These are phyloP conservation scores for Comarum palustre DNA, from an alignment of 306 rosid species.

Conservation along the genomic window DNA sequence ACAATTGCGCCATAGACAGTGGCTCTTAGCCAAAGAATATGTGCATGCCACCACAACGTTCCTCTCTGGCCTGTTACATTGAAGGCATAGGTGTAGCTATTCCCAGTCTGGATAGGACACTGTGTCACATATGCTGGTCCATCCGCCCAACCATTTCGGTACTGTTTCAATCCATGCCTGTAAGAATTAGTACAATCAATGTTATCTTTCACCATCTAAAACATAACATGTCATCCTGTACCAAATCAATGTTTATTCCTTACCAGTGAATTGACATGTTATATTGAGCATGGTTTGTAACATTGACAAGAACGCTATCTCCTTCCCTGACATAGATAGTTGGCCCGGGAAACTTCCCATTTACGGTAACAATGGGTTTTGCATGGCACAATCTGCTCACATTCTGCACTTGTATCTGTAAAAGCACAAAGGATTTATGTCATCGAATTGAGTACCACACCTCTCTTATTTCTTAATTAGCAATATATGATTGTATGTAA, in stretches of 20 bases:
- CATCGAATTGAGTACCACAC: slow-evolving; percentile 6
- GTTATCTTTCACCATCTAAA: not conserved
- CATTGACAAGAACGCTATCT: slow-evolving; percentile 65
- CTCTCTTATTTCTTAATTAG: not conserved
- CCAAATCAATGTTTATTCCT: not conserved
- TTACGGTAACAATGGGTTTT: slow-evolving; percentile 77
- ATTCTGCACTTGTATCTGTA: slow-evolving; percentile 72
- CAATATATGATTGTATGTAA: not conserved
- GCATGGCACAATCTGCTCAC: slow-evolving; percentile 84
- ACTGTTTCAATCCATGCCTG: slow-evolving; percentile 81
- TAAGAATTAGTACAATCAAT: not conserved
- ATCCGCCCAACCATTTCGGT: slow-evolving; percentile 79
- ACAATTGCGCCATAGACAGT: slow-evolving; percentile 85
- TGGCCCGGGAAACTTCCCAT: slow-evolving; percentile 78
- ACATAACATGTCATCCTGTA: not conserved
- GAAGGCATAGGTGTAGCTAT: slow-evolving; percentile 66
- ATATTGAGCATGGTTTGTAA: slow-evolving; percentile 72
- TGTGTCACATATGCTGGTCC: slow-evolving; percentile 83
- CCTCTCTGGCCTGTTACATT: slow-evolving; percentile 84
- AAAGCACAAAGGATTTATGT: slow-evolving; percentile 1
- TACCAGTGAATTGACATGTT: slow-evolving; percentile 84
- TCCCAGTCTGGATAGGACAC: slow-evolving; percentile 66
- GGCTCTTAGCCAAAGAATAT: slow-evolving; percentile 78
- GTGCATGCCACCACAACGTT: slow-evolving; percentile 92
- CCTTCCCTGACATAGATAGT: slow-evolving; percentile 72